Percentiles rank a stretch among this genome's conserved stretches.
Evolutionary conservation across 768 basidiomycete genomes (phyloP).

Genomic region (Boletellus ananas): DNA sequence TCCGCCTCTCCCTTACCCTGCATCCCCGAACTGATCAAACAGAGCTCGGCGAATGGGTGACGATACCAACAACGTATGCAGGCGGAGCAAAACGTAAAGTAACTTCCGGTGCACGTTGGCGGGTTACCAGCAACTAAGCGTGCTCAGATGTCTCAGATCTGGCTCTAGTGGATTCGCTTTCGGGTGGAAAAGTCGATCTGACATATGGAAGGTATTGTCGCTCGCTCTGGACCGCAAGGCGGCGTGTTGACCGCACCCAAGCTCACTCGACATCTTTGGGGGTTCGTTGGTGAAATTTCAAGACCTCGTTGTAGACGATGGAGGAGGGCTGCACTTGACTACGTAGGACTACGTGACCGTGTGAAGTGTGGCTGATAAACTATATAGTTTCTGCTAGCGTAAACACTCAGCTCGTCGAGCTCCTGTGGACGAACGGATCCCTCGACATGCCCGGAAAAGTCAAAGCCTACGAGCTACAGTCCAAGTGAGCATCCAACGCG

Average conservation of each 20-base stretch:
- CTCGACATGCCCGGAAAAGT: conserved; percentile 83
- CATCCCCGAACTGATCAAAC: conserved; percentile 9
- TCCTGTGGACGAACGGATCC: conserved; percentile 31
- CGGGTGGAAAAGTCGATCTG: conserved; percentile 65
- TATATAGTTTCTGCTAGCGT: conserved; percentile 34
- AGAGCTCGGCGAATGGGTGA: conserved; percentile 92
- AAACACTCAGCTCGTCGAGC: conserved; percentile 30
- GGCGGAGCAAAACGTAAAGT: conserved; percentile 84
- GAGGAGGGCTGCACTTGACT: not conserved
- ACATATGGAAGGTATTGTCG: conserved; percentile 35
- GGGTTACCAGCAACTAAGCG: not conserved
- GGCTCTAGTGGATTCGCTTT: conserved; percentile 72
- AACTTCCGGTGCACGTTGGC: not conserved
- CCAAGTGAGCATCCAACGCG: conserved; percentile 60
- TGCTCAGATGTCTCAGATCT: conserved; percentile 73
- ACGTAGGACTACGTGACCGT: conserved; percentile 13
- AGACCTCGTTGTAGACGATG: conserved; percentile 41
- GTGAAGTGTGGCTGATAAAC: conserved; percentile 43
- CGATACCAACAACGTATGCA: conserved; percentile 92
- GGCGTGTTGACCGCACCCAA: conserved; percentile 15
- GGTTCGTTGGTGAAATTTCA: conserved; percentile 59
- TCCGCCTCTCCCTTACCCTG: not conserved
- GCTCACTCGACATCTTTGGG: conserved; percentile 70
- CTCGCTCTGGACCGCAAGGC: not conserved
- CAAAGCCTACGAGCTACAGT: conserved; percentile 95